Conservation (phyloP, 805 yeast genomes). For the Clavispora santaluciae region DNA sequence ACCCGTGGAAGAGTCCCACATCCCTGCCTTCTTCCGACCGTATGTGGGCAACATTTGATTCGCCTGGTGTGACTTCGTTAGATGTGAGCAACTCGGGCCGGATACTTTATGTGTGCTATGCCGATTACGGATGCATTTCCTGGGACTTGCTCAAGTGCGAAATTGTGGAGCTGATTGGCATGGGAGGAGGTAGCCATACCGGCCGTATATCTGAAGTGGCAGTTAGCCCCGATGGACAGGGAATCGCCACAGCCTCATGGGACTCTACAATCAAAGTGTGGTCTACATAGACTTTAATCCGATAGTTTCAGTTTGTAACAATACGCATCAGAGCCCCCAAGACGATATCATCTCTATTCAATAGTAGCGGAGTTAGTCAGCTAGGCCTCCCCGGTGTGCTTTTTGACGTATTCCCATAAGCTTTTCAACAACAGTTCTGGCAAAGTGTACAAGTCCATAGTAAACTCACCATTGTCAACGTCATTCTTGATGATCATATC, state of each 20-base stretch:
- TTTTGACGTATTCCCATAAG: conserved; percentile 90
- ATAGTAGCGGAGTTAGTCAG: background rate
- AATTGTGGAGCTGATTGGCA: conserved; percentile 56
- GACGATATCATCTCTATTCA: background rate
- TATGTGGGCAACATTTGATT: conserved; percentile 38
- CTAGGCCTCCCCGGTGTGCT: conserved; percentile 37
- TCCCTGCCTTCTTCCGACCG: conserved; percentile 8
- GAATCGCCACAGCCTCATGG: conserved; percentile 77
- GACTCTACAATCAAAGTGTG: conserved; percentile 69
- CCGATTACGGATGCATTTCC: conserved; percentile 67
- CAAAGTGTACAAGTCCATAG: conserved; percentile 89
- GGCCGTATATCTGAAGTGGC: conserved; percentile 59
- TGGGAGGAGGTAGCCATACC: conserved; percentile 45
- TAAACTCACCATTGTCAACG: conserved; percentile 94
- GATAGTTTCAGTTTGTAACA: background rate
- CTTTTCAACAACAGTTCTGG: conserved; percentile 89
- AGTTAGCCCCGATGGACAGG: conserved; percentile 70
- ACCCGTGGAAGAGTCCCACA: conserved; percentile 4
- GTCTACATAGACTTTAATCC: conserved; percentile 28
- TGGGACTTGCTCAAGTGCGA: conserved; percentile 74
- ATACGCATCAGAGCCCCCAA: background rate
- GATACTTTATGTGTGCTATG: conserved; percentile 66
- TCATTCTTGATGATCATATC: conserved; percentile 96
- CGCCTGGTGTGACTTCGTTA: conserved; percentile 66
- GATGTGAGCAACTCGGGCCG: conserved; percentile 76